Evolutionary conservation across 257 asterid genomes (phyloP).

Genomic region (Solanum clarkiae): DNA sequence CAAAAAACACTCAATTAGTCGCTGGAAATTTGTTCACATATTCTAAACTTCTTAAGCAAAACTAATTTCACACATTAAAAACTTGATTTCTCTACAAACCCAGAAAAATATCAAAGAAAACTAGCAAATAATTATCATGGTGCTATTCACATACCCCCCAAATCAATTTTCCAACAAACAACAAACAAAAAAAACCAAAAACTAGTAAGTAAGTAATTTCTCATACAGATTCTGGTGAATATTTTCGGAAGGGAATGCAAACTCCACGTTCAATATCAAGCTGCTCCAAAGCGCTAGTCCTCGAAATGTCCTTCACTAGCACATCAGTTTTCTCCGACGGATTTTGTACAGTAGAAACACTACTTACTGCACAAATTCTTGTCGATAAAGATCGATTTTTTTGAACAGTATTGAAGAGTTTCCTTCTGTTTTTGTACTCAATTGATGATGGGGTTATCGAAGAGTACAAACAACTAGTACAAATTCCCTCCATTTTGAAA

Average conservation of each 20-base stretch:
- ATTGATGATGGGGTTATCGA: neutral
- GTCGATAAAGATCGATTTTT: neutral
- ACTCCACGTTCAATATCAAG: constrained; percentile 89
- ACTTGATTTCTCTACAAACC: neutral
- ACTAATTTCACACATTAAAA: neutral
- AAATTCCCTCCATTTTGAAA: neutral
- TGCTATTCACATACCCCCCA: neutral
- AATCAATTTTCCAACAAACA: neutral
- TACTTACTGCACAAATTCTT: neutral
- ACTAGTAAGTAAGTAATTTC: neutral
- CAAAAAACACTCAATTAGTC: neutral
- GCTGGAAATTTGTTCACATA: neutral
- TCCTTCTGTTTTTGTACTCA: neutral
- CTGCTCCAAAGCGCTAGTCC: constrained; percentile 61
- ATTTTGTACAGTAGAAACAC: neutral
- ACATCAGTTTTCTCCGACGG: neutral
- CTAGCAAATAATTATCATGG: neutral
- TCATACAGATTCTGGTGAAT: constrained; percentile 63
- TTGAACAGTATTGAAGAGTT: neutral
- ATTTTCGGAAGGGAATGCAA: constrained; percentile 82
- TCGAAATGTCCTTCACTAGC: neutral
- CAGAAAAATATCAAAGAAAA: neutral
- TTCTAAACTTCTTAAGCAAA: neutral
- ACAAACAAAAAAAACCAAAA: neutral
- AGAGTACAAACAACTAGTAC: neutral